Evolutionary conservation across 1,139 yeast genomes (phyloP).

Genomic region (Candida sanyaensis): DNA sequence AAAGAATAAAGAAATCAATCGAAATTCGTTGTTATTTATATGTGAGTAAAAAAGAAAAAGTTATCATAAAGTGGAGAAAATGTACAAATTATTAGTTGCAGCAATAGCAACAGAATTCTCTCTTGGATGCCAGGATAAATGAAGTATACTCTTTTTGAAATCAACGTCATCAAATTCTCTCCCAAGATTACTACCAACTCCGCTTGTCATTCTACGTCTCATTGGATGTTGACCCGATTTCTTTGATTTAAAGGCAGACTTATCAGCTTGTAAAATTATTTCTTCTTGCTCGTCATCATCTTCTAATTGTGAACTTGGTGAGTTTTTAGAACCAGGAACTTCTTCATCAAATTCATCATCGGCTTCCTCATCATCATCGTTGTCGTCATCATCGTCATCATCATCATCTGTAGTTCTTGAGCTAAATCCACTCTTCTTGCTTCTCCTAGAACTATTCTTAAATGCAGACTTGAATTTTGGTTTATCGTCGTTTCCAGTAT

Average conservation of each 20-base stretch:
- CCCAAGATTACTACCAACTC: constrained; percentile 34
- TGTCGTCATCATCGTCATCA: constrained; percentile 17
- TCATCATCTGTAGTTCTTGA: constrained; percentile 30
- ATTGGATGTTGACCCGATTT: constrained; percentile 44
- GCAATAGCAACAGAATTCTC: constrained; percentile 98
- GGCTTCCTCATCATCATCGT: constrained; percentile 31
- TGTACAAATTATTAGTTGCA: constrained; percentile 92
- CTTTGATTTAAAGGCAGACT: constrained; percentile 89
- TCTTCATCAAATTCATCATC: constrained; percentile 39
- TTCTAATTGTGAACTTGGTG: constrained; percentile 38
- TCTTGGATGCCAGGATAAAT: constrained; percentile 97
- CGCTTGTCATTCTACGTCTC: constrained; percentile 50
- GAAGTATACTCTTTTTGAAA: constrained; percentile 92
- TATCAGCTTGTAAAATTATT: constrained; percentile 93
- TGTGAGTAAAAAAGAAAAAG: not conserved
- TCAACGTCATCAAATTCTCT: constrained; percentile 83
- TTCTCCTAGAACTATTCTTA: constrained; percentile 17
- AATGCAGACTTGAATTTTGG: constrained; percentile 12
- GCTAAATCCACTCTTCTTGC: constrained; percentile 20
- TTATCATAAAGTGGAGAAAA: constrained; percentile 62
- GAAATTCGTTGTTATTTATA: constrained; percentile 1
- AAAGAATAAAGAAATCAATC: not conserved
- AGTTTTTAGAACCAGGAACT: constrained; percentile 32
- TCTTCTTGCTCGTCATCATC: constrained; percentile 61
- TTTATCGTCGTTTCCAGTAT: constrained; percentile 10